Evolutionary conservation across 305 asterid species (phyloP).

Genomic region (Caryopteris hybrid): DNA sequence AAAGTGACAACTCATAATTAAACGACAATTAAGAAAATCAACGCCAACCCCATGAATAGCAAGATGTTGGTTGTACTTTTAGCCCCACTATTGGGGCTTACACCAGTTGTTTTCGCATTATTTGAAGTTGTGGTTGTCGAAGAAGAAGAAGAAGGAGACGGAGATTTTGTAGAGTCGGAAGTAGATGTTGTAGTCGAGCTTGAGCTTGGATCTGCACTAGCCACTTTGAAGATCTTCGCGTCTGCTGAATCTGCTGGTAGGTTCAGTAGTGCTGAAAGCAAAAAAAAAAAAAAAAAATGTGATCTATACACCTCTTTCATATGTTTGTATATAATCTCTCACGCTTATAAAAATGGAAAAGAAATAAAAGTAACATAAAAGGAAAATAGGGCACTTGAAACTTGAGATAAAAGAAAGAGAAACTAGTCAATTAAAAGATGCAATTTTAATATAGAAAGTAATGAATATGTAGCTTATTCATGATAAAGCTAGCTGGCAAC

Average conservation of each 20-base stretch:
- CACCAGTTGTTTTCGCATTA: constrained; percentile 19
- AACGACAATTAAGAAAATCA: constrained; percentile 18
- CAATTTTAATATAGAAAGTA: no score
- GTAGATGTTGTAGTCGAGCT: constrained; percentile 20
- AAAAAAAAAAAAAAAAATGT: no score
- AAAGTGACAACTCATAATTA: constrained; percentile 7
- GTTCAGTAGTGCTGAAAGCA: constrained; percentile 44
- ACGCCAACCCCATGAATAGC: constrained; percentile 16
- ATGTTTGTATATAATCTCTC: no score
- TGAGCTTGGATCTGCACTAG: constrained; percentile 32
- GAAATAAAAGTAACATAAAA: no score
- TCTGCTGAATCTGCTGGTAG: constrained; percentile 57
- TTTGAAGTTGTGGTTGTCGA: constrained; percentile 25
- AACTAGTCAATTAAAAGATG: no score
- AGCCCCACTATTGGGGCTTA: constrained; percentile 22
- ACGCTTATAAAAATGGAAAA: no score
- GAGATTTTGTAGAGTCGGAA: constrained; percentile 20
- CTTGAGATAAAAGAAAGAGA: no score
- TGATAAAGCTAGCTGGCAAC: no score
- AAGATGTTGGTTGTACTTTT: constrained; percentile 10
- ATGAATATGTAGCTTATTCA: no score
- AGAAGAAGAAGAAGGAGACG: constrained; percentile 26
- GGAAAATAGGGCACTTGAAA: no score
- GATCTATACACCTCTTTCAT: no score
- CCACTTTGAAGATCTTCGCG: constrained; percentile 56